These are phyloP conservation scores for Samsoniella hepiali DNA, from an alignment of 2,329 filamentous ascomycete genomes.

Conservation along the genomic window DNA sequence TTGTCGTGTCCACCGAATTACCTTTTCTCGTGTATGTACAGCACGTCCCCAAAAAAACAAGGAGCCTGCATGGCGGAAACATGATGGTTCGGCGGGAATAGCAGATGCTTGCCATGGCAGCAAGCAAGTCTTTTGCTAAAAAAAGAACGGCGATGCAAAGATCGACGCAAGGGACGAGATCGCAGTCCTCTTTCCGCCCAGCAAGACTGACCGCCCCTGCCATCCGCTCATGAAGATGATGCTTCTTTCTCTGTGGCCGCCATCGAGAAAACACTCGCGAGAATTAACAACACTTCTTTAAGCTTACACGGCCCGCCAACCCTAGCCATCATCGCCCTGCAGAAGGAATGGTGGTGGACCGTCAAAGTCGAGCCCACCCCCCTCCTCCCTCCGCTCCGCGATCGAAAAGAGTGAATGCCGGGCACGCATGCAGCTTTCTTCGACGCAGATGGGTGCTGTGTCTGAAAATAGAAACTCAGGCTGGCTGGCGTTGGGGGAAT, in stretches of 20 bases:
- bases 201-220: too few relatives aligned
- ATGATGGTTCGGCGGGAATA: neutral
- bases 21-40: conserved; percentile 10
- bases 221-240: too few relatives aligned
- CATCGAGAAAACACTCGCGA: too few relatives aligned
- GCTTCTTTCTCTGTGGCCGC: too few relatives aligned
- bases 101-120: neutral
- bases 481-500: neutral
- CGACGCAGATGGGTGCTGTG: neutral
- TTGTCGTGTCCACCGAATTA: neutral
- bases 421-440: neutral
- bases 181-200: too few relatives aligned
- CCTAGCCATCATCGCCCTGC: neutral
- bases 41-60: neutral
- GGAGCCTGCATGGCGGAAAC: neutral
- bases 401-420: neutral
- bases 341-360: neutral
- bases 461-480: conserved; percentile 4
- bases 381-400: neutral
- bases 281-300: too few relatives aligned
- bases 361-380: neutral
- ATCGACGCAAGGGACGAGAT: too few relatives aligned
- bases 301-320: neutral
- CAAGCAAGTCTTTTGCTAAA: too few relatives aligned
- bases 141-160: too few relatives aligned